Conservation (phyloP, 2,329 filamentous ascomycete genomes). For the Monilinia laxa region DNA sequence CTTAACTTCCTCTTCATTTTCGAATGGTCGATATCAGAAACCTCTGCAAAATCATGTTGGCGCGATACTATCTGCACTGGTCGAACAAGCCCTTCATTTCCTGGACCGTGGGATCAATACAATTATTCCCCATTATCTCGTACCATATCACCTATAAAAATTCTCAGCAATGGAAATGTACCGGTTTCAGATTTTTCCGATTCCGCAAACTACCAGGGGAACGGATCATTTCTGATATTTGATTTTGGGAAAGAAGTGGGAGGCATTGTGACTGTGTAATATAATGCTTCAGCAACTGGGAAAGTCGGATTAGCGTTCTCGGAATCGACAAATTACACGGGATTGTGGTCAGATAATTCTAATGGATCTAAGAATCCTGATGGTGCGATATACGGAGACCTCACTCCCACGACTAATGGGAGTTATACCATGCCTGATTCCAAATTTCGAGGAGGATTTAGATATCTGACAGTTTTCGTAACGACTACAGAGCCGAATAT, state of each 20-base stretch:
- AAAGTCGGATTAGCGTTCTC: constrained; percentile 49
- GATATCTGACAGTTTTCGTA: constrained; percentile 51
- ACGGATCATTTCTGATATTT: constrained; percentile 54
- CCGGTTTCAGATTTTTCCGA: constrained; percentile 31
- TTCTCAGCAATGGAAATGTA: constrained; percentile 43
- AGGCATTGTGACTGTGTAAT: constrained; percentile 54
- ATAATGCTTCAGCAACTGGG: constrained; percentile 45
- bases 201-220: constrained; percentile 34
- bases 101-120: constrained; percentile 56
- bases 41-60: constrained; percentile 48
- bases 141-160: constrained; percentile 49
- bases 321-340: constrained; percentile 48
- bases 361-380: constrained; percentile 48
- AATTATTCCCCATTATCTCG: constrained; percentile 56
- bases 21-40: no score
- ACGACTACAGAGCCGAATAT: constrained; percentile 39
- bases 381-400: constrained; percentile 48
- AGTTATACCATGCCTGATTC: constrained; percentile 47
- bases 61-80: constrained; percentile 53
- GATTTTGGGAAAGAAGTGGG: constrained; percentile 61
- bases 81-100: constrained; percentile 47
- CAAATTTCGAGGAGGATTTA: constrained; percentile 52
- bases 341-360: constrained; percentile 49
- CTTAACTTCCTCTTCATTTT: neutral
- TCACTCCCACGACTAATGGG: constrained; percentile 41